Evolutionary conservation across 2,329 filamentous ascomycete species (phyloP).

Genomic region (Tricladium varicosporioides): DNA sequence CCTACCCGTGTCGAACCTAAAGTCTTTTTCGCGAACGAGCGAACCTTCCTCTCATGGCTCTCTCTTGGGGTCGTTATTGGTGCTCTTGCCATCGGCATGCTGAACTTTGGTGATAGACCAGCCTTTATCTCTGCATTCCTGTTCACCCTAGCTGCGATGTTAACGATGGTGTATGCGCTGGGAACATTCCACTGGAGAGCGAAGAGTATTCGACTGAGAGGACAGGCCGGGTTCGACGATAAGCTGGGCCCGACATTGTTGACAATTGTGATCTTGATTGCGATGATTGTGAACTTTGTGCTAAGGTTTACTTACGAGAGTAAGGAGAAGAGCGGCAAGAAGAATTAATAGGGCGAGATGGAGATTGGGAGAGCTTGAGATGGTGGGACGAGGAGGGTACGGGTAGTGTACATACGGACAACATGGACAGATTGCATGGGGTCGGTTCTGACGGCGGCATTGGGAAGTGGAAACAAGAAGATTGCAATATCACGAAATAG

Average conservation of each 20-base stretch:
- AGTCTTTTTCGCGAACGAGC: conserved; percentile 99
- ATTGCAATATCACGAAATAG: background rate
- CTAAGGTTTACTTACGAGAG: conserved; percentile 60
- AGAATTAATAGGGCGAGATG: conserved; percentile 3
- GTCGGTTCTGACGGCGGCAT: background rate
- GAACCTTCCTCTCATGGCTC: conserved; percentile 98
- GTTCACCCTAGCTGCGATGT: conserved; percentile 92
- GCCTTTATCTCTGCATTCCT: conserved; percentile 92
- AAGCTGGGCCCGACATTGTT: conserved; percentile 89
- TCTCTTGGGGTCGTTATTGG: conserved; percentile 99
- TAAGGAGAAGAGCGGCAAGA: conserved; percentile 17
- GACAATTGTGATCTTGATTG: conserved; percentile 79
- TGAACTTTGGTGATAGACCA: conserved; percentile 95
- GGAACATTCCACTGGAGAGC: conserved; percentile 97
- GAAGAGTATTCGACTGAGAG: conserved; percentile 84
- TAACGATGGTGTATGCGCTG: conserved; percentile 92
- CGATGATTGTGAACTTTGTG: conserved; percentile 95
- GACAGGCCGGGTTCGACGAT: conserved; percentile 96
- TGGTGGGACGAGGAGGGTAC: background rate
- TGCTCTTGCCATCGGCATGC: conserved; percentile 90
- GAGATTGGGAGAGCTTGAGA: background rate
- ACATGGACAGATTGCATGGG: background rate
- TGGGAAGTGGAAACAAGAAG: background rate
- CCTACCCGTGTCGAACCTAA: conserved; percentile 98
- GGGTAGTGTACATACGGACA: background rate